Percentiles rank a stretch among this genome's conserved stretches.
Conservation (phyloP, 805 yeast genomes). For the Monosporozyma siamensis region DNA sequence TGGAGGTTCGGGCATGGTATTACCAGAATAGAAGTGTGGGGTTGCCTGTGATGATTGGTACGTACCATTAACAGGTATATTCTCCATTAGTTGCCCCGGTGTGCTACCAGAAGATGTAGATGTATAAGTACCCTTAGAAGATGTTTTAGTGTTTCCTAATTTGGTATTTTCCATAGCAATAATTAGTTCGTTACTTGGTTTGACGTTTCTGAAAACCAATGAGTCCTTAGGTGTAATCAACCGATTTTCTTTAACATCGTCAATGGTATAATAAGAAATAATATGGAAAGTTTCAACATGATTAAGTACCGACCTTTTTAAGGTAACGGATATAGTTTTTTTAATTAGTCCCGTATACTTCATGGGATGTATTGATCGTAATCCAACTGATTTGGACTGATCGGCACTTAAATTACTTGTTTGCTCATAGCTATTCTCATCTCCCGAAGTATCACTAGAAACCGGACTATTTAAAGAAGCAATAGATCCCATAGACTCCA, state of each 20-base stretch:
- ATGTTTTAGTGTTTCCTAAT: conserved; percentile 37
- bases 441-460: neutral
- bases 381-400: neutral
- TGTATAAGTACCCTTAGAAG: conserved; percentile 20
- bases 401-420: neutral
- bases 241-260: conserved; percentile 55
- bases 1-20: conserved; percentile 2
- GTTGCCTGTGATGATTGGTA: conserved; percentile 4
- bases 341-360: conserved; percentile 56
- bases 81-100: conserved; percentile 6
- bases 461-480: neutral
- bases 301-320: conserved; percentile 35
- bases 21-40: neutral
- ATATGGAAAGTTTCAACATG: conserved; percentile 38
- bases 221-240: conserved; percentile 51
- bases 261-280: conserved; percentile 68
- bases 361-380: conserved; percentile 9
- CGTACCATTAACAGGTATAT: neutral
- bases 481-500: conserved; percentile 20
- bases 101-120: conserved; percentile 5
- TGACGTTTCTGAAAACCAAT: conserved; percentile 39
- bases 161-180: conserved; percentile 49
- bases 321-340: conserved; percentile 66
- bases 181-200: conserved; percentile 41
- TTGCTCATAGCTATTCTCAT: neutral